Conservation (phyloP, 2,329 filamentous ascomycete genomes). For the Balansia obtecta region DNA sequence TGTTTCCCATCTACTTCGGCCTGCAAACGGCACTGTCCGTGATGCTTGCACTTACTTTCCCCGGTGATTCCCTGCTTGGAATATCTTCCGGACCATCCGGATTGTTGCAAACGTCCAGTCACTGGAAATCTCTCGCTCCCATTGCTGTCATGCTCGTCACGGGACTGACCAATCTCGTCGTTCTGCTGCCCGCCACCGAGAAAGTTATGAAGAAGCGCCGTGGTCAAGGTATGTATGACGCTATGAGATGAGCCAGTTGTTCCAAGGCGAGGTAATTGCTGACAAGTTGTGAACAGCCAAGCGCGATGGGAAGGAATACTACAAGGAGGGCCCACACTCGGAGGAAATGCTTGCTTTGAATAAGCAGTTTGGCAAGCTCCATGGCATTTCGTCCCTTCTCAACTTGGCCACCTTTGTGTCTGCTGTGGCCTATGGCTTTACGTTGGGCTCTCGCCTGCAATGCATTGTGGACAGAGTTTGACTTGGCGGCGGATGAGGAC, state of each 20-base stretch:
- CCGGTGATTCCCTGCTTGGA: slow-evolving; percentile 42
- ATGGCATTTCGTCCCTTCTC: slow-evolving; percentile 68
- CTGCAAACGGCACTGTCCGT: slow-evolving; percentile 68
- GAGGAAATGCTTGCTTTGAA: slow-evolving; percentile 74
- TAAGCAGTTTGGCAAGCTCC: slow-evolving; percentile 64
- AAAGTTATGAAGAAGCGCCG: slow-evolving; percentile 64
- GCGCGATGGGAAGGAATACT: slow-evolving; percentile 78
- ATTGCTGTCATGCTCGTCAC: slow-evolving; percentile 58
- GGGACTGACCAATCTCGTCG: slow-evolving; percentile 55
- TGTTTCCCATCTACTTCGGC: slow-evolving; percentile 83
- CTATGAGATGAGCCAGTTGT: neutral
- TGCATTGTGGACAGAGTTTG: slow-evolving; percentile 19
- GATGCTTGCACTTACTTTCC: slow-evolving; percentile 68
- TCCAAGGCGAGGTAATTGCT: slow-evolving; percentile 4
- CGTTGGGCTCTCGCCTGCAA: slow-evolving; percentile 51
- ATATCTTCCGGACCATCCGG: slow-evolving; percentile 37
- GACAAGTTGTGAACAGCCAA: slow-evolving; percentile 43
- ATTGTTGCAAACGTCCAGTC: slow-evolving; percentile 46
- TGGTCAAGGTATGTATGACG: slow-evolving; percentile 52
- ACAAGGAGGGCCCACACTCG: slow-evolving; percentile 67
- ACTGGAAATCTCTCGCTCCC: slow-evolving; percentile 53
- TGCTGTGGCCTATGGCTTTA: slow-evolving; percentile 65
- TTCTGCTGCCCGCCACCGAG: slow-evolving; percentile 65
- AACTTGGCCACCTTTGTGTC: slow-evolving; percentile 62
- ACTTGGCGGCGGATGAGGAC: neutral